Evolutionary conservation across 495 filamentous ascomycete genomes (phyloP), one percentile per base, ranked within the genome.

Genomic region (Podospora pseudocomata): DNA sequence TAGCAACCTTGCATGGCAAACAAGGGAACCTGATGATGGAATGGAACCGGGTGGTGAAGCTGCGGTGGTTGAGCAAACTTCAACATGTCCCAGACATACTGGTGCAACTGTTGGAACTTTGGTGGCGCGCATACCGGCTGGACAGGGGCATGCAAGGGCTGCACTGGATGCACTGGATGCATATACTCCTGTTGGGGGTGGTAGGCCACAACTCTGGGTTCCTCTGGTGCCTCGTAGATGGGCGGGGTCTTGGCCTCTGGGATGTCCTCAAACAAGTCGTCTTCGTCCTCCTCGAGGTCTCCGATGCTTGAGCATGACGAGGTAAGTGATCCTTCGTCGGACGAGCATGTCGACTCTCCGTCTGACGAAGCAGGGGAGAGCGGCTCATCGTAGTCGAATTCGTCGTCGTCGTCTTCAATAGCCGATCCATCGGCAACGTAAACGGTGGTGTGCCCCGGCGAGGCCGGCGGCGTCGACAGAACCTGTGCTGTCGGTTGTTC

Each of bases 1-100:
- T 83, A 85, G 76, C 80, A 84, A 66, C 80, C 78, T 74, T 82
- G 81, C 74, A 84, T 77, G 67, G 80, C 70, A 64, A 82, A 80
- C 49, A 82, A 68, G 39, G 78, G 81, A 66, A 82, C 78, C 72
- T 83, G 82, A 49, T 79, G 74, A 68, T 85, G 82, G 65, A 83
- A 83, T n/a, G 82, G 79, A 57, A 79, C 71, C 64, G 77, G 76
- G 64, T 80, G 78, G 64, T 80, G 80, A 28, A 81, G 68, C 60
- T 71, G 73, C 16, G 77, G 79, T n/a, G 77, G 73, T 66, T 77
- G 77, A 5, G 77, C 75, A 66, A 78, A 78, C 61, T 78, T 78
- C 28, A 84, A 72, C 64, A 79, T 73, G 54, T 82, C 81, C 80
- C 79, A 82, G 63, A 79, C 75, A 60, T 80, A 80, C 11, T 79